Percentiles rank a stretch among this genome's conserved stretches.
These are phyloP conservation scores for Solanum chacoense DNA, from an alignment of 305 asterid genomes.

Conservation along the genomic window DNA sequence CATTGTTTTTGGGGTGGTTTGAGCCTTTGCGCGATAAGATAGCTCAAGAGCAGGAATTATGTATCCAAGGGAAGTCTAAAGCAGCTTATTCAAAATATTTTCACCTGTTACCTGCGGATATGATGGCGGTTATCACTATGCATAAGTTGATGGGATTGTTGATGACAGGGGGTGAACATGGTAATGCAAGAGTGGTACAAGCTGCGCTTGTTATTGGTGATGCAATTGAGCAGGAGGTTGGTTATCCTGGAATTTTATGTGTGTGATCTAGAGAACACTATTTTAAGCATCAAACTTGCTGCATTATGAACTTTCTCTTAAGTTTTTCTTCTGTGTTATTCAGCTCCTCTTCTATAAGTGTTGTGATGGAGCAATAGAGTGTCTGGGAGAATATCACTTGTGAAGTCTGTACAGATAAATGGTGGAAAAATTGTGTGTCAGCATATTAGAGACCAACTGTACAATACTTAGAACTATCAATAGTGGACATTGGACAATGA, in stretches of 20 bases:
- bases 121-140: conserved; percentile 94
- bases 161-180: conserved; percentile 79
- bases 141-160: conserved; percentile 71
- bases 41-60: conserved; percentile 58
- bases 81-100: conserved; percentile 48
- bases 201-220: conserved; percentile 79
- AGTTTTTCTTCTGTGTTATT: not conserved
- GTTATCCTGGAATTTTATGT: conserved; percentile 10
- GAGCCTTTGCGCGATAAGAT: conserved; percentile 77
- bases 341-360: not conserved
- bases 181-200: conserved; percentile 57
- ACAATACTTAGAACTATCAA: not conserved
- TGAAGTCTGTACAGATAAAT: not conserved
- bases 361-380: not conserved
- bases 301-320: not conserved
- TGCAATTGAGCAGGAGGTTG: conserved; percentile 92
- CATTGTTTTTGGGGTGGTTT: conserved; percentile 89
- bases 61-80: conserved; percentile 49
- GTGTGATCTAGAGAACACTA: not conserved
- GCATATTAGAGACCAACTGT: not conserved
- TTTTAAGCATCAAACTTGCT: not conserved
- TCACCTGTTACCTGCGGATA: conserved; percentile 76
- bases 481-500: not conserved
- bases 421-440: not conserved
- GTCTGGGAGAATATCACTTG: not conserved